These are phyloP conservation scores for Ophiostoma pallidulum DNA, from an alignment of 2,329 filamentous ascomycete species.

Conservation along the genomic window DNA sequence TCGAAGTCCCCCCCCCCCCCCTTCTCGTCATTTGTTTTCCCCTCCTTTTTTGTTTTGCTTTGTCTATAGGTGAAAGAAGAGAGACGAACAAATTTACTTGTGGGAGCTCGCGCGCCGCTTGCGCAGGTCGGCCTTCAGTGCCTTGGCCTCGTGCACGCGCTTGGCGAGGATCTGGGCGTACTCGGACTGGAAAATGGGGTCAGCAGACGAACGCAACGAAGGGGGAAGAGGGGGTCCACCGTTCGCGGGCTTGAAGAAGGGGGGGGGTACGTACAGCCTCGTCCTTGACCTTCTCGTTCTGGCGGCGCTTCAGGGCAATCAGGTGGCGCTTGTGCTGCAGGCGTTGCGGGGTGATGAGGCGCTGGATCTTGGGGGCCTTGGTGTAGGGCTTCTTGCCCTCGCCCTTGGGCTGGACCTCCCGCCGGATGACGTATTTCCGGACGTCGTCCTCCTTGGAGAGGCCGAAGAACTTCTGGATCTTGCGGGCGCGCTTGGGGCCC, in stretches of 20 bases:
- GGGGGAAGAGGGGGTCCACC: background rate
- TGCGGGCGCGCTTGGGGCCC: constrained; percentile 98
- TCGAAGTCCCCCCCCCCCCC: no score
- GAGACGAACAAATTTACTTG: constrained; percentile 49
- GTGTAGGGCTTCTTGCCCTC: constrained; percentile 98
- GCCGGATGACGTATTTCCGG: constrained; percentile 99
- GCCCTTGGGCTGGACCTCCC: constrained; percentile 92
- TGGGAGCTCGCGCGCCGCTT: constrained; percentile 95
- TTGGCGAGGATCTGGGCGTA: constrained; percentile 94
- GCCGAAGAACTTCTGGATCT: constrained; percentile 99
- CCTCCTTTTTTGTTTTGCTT: background rate
- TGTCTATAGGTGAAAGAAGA: background rate
- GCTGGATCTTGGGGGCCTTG: constrained; percentile 99
- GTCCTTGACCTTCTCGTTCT: constrained; percentile 94
- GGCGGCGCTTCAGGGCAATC: constrained; percentile 95
- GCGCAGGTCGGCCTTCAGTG: constrained; percentile 83
- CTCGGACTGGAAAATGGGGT: constrained; percentile 62
- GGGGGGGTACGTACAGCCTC: constrained; percentile 68
- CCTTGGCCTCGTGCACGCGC: constrained; percentile 94
- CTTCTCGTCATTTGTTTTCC: background rate
- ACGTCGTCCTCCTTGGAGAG: constrained; percentile 99
- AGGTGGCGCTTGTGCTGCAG: constrained; percentile 99
- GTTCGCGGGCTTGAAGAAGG: background rate
- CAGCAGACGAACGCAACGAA: background rate
- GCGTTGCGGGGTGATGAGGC: constrained; percentile 97